Evolutionary conservation across 805 yeast genomes (phyloP).

Genomic region (Kodamaea kaohsiungensis): DNA sequence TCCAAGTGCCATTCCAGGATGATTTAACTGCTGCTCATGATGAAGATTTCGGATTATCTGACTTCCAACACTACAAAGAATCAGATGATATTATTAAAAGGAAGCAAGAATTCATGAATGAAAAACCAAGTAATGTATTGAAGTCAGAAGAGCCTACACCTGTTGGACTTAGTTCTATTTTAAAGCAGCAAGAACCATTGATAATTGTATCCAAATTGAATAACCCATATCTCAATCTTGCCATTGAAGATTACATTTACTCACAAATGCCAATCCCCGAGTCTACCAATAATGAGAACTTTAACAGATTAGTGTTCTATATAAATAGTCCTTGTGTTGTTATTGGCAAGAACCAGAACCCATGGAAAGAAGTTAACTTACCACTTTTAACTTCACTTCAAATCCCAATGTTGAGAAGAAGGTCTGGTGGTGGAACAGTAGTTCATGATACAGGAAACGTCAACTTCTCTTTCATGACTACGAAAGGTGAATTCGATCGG

Average conservation of each 20-base stretch:
- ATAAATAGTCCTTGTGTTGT: slow-evolving; percentile 85
- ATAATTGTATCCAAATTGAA: slow-evolving; percentile 57
- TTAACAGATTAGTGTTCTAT: slow-evolving; percentile 68
- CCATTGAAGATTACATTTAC: slow-evolving; percentile 80
- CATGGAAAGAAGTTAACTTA: slow-evolving; percentile 83
- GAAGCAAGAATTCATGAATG: slow-evolving; percentile 8
- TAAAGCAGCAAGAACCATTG: slow-evolving; percentile 38
- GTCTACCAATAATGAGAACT: slow-evolving; percentile 9
- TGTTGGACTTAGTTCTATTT: not conserved
- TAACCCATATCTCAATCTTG: slow-evolving; percentile 75
- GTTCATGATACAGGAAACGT: slow-evolving; percentile 91
- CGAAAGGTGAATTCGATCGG: slow-evolving; percentile 65
- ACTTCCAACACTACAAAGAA: slow-evolving; percentile 40
- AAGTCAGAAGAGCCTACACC: not conserved
- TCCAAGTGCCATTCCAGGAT: slow-evolving; percentile 40
- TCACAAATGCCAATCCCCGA: slow-evolving; percentile 51
- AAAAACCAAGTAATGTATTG: not conserved
- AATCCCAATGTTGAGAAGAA: slow-evolving; percentile 73
- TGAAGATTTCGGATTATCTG: slow-evolving; percentile 39
- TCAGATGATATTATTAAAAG: slow-evolving; percentile 27
- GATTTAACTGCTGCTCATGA: slow-evolving; percentile 34
- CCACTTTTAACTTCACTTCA: slow-evolving; percentile 47
- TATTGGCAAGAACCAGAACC: slow-evolving; percentile 93
- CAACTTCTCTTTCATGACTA: slow-evolving; percentile 79
- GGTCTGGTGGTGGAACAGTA: slow-evolving; percentile 96